Evolutionary conservation across 2,329 filamentous ascomycete genomes (phyloP).

Genomic region (Fusarium sp.): DNA sequence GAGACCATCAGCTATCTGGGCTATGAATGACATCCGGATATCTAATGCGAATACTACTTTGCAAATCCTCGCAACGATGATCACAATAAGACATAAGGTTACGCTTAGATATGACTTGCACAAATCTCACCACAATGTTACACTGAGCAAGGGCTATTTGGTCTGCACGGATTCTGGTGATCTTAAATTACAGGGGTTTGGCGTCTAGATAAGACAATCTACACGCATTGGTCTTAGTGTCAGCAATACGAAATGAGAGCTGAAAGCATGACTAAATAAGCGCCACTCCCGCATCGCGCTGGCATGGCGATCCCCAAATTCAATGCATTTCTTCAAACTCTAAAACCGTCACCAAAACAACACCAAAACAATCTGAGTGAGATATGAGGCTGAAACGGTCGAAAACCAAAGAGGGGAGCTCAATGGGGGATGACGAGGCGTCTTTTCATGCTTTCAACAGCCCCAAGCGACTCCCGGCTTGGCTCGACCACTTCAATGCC

Average conservation of each 20-base stretch:
- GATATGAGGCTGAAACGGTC: not conserved
- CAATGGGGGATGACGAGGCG: constrained; percentile 1
- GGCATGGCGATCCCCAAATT: not conserved
- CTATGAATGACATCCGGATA: not conserved
- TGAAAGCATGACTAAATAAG: not conserved
- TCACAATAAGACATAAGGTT: not conserved
- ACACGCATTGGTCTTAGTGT: constrained; percentile 8
- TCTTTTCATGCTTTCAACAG: constrained; percentile 7
- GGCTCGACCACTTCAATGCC: constrained; percentile 36
- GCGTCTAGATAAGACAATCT: not conserved
- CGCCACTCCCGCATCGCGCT: not conserved
- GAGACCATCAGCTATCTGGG: not conserved
- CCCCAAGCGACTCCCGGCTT: constrained; percentile 15
- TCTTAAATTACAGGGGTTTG: not conserved
- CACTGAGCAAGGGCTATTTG: not conserved
- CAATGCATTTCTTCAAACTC: not conserved
- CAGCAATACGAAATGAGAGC: constrained; percentile 2
- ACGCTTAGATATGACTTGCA: not conserved
- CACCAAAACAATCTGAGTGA: not conserved
- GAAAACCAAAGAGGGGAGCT: not conserved
- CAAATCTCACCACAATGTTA: not conserved
- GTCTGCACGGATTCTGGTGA: not conserved
- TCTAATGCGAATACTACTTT: not conserved
- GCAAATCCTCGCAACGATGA: not conserved
- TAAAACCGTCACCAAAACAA: constrained; percentile 3